Evolutionary conservation across 2,329 filamentous ascomycete genomes (phyloP).

Genomic region (Fusarium anguioides): DNA sequence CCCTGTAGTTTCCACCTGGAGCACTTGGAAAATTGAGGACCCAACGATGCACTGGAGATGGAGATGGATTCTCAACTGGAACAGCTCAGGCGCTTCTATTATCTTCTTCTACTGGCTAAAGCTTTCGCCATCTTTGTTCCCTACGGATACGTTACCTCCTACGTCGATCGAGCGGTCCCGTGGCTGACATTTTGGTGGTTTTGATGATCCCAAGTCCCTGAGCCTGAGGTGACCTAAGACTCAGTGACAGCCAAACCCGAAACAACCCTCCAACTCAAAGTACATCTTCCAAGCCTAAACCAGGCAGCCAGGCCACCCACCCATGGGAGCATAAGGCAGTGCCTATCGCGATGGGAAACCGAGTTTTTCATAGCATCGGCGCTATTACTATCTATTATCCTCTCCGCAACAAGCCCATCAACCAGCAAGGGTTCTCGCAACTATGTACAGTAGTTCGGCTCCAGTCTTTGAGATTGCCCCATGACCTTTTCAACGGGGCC

Average conservation of each 20-base stretch:
- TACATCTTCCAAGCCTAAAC: not conserved
- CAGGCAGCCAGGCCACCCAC: not conserved
- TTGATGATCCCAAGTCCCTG: slow-evolving; percentile 24
- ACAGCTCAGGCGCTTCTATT: not conserved
- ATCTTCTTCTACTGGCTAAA: not conserved
- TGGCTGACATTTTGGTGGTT: slow-evolving; percentile 15
- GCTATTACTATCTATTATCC: not conserved
- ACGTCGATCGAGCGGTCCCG: slow-evolving; percentile 14
- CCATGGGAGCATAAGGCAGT: not conserved
- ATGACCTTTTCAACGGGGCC: not conserved
- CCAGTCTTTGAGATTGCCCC: not conserved
- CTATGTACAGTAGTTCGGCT: not conserved
- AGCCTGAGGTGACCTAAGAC: slow-evolving; percentile 12
- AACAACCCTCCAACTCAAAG: slow-evolving; percentile 6
- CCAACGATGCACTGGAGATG: not conserved
- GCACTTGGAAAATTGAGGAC: not conserved
- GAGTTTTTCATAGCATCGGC: not conserved
- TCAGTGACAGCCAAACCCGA: slow-evolving; percentile 9
- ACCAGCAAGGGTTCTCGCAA: not conserved
- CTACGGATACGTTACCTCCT: not conserved
- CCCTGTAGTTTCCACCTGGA: slow-evolving; percentile 13
- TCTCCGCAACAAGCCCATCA: not conserved
- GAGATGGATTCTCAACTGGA: not conserved
- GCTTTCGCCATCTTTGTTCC: not conserved
- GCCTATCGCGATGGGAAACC: not conserved